Evolutionary conservation across 2,329 filamentous ascomycete genomes (phyloP).

Genomic region (Phyllosticta capitalensis): DNA sequence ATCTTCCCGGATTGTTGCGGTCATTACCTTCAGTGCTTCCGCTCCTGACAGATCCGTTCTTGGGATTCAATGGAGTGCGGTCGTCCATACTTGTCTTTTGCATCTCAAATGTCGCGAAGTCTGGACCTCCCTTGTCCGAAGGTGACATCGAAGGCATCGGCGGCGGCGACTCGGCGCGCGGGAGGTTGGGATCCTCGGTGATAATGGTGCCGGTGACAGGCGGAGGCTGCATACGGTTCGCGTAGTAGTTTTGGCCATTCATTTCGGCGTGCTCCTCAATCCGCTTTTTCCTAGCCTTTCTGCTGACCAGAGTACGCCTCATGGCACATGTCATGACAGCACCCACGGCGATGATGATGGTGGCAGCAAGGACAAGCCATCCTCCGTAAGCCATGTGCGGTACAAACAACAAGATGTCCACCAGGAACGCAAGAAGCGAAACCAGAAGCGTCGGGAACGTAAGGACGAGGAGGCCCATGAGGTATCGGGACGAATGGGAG

Average conservation of each 20-base stretch:
- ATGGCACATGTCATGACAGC: constrained; percentile 87
- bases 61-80: constrained; percentile 58
- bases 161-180: constrained; percentile 45
- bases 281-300: constrained; percentile 85
- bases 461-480: constrained; percentile 77
- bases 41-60: constrained; percentile 50
- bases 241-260: constrained; percentile 87
- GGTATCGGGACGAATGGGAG: constrained; percentile 80
- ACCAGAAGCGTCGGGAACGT: constrained; percentile 76
- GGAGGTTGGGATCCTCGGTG: constrained; percentile 24
- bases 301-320: constrained; percentile 80
- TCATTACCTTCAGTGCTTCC: constrained; percentile 30
- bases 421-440: constrained; percentile 76
- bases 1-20: constrained; percentile 26
- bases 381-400: constrained; percentile 91
- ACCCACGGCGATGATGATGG: constrained; percentile 72
- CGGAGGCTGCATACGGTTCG: constrained; percentile 37
- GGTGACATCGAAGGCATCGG: constrained; percentile 29
- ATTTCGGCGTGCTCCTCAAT: constrained; percentile 94
- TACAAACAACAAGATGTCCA: constrained; percentile 90
- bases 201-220: constrained; percentile 14
- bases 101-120: constrained; percentile 56
- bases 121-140: constrained; percentile 39
- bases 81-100: constrained; percentile 56
- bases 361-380: constrained; percentile 84